Conservation (phyloP, 2,329 filamentous ascomycete species). For the Calonectria honghensis region DNA sequence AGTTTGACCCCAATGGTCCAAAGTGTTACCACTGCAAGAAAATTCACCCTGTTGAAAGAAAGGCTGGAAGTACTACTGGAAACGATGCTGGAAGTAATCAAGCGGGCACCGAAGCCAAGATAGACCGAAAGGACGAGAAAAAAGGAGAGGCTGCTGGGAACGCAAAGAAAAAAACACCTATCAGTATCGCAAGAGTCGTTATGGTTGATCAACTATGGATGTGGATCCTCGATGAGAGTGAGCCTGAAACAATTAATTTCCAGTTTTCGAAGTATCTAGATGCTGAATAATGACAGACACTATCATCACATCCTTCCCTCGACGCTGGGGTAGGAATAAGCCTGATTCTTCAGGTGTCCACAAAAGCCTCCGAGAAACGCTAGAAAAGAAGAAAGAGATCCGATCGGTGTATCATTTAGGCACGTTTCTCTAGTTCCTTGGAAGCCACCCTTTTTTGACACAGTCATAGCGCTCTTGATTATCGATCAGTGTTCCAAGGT, state of each 20-base stretch:
- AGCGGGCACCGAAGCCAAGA: too few species aligned
- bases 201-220: slow-evolving; percentile 68
- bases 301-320: slow-evolving; percentile 64
- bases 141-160: too few species aligned
- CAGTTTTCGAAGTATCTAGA: not conserved
- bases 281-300: slow-evolving; percentile 29
- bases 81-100: too few species aligned
- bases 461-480: slow-evolving; percentile 58
- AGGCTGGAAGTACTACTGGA: too few species aligned
- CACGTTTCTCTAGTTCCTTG: not conserved
- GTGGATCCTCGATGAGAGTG: slow-evolving; percentile 62
- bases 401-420: slow-evolving; percentile 54
- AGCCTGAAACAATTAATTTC: not conserved
- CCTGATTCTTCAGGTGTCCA: slow-evolving; percentile 63
- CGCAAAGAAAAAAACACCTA: not conserved
- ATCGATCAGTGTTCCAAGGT: slow-evolving; percentile 63
- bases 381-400: slow-evolving; percentile 57
- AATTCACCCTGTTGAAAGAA: too few species aligned
- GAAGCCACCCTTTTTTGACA: not conserved
- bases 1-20: too few species aligned
- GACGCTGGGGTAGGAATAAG: slow-evolving; percentile 64
- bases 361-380: slow-evolving; percentile 60
- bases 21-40: too few species aligned
- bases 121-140: too few species aligned
- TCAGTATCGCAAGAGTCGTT: slow-evolving; percentile 51